Evolutionary conservation across 2,329 filamentous ascomycete genomes (phyloP).

Genomic region (Exophiala oligosperma): DNA sequence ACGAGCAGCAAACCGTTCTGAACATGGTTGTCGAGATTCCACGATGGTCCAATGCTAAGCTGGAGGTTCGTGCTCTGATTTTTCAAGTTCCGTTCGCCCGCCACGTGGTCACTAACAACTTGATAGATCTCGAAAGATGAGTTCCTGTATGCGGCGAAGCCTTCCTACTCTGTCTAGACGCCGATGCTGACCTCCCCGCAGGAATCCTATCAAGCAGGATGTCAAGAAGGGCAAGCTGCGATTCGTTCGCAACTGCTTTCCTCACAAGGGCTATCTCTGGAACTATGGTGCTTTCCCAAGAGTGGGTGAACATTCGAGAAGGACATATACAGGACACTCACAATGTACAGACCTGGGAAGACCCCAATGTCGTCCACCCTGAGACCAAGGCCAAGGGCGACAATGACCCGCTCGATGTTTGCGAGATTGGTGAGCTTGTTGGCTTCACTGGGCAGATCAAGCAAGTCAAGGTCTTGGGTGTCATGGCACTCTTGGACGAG

Average conservation of each 20-base stretch:
- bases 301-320: constrained; percentile 55
- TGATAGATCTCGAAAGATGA: constrained; percentile 96
- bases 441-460: constrained; percentile 95
- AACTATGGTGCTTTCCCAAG: constrained; percentile 99
- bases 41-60: constrained; percentile 99
- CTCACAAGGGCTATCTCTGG: constrained; percentile 99
- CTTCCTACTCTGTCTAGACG: constrained; percentile 16
- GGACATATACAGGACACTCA: constrained; percentile 2
- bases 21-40: constrained; percentile 99
- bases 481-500: constrained; percentile 99
- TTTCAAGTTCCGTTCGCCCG: constrained; percentile 10
- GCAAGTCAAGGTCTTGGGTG: constrained; percentile 99
- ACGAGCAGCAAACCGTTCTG: constrained; percentile 89
- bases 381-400: constrained; percentile 99
- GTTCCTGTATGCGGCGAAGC: constrained; percentile 54
- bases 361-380: constrained; percentile 91
- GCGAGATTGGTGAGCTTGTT: constrained; percentile 98
- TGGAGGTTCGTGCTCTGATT: constrained; percentile 71
- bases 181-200: constrained; percentile 1
- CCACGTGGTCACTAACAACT: constrained; percentile 7
- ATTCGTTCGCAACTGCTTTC: constrained; percentile 99
- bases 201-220: constrained; percentile 98
- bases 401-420: constrained; percentile 98
- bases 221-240: constrained; percentile 99
- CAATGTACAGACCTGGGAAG: constrained; percentile 84